phyloP scores from a whole-genome alignment of 106 monocot genomes.

The Agapanthus africanus region DNA sequence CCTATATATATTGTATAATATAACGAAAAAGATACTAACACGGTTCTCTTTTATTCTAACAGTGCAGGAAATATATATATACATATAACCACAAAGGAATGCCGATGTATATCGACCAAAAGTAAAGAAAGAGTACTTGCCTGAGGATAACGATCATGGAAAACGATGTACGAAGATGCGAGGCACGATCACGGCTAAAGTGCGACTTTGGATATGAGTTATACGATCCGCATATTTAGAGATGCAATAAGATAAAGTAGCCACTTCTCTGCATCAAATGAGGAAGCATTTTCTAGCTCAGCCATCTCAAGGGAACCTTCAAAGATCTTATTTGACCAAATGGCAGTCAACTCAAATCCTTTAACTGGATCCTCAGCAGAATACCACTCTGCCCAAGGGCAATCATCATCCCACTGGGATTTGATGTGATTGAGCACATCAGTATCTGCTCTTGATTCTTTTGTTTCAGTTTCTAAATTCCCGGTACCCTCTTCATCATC shows the following conservation, averaged over 20 bases:
- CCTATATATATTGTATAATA: too few relatives aligned
- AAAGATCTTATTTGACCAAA: constrained; percentile 55
- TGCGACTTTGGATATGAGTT: too few relatives aligned
- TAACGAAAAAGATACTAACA: too few relatives aligned
- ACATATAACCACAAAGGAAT: too few relatives aligned
- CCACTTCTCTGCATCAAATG: constrained; percentile 91
- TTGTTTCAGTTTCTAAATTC: constrained; percentile 20
- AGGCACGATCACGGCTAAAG: too few relatives aligned
- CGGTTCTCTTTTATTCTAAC: too few relatives aligned
- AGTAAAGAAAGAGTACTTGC: too few relatives aligned
- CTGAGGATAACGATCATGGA: too few relatives aligned
- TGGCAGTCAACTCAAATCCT: constrained; percentile 76
- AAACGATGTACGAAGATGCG: too few relatives aligned
- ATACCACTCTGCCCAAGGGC: constrained; percentile 98
- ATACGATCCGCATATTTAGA: constrained; percentile 58
- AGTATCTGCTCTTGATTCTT: constrained; percentile 28
- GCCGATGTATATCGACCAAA: too few relatives aligned
- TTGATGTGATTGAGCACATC: constrained; percentile 23
- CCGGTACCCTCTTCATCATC: constrained; percentile 46
- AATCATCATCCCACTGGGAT: constrained; percentile 91
- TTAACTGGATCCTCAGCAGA: constrained; percentile 93
- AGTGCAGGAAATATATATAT: too few relatives aligned
- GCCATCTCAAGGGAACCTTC: constrained; percentile 87
- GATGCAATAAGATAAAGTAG: constrained; percentile 52
- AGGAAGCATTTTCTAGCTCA: constrained; percentile 89